phyloP scores from a whole-genome alignment of 1,139 yeast species.

The Magnusiomyces magnusii region DNA sequence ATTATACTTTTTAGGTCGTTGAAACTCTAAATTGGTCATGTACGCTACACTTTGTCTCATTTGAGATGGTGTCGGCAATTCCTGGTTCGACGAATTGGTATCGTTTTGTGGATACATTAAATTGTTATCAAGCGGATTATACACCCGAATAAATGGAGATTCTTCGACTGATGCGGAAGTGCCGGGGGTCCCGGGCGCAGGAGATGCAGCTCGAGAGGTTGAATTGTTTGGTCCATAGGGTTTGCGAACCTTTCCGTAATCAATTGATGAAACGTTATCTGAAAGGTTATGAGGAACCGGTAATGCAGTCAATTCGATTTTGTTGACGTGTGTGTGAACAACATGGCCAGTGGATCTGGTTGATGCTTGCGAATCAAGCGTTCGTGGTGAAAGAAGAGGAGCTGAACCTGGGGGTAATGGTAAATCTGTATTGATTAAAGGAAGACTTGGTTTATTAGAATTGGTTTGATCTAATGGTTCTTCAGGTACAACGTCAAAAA shows the following conservation, averaged over 20 bases:
- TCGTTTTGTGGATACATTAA: constrained; percentile 14
- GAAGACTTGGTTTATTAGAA: neutral
- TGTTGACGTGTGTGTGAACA: neutral
- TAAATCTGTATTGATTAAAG: neutral
- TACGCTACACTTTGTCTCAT: constrained; percentile 28
- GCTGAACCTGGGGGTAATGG: neutral
- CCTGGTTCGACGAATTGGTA: constrained; percentile 16
- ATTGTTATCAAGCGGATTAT: constrained; percentile 20
- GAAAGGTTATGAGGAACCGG: constrained; percentile 32
- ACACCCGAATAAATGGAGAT: constrained; percentile 15
- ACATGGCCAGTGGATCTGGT: constrained; percentile 17
- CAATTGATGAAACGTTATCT: constrained; percentile 26
- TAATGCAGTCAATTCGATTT: constrained; percentile 21
- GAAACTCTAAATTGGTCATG: constrained; percentile 28
- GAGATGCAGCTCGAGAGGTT: constrained; percentile 12
- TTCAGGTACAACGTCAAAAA: neutral
- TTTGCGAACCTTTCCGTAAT: constrained; percentile 29
- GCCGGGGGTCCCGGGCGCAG: constrained; percentile 14
- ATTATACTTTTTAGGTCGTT: constrained; percentile 29
- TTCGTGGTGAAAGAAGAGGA: neutral
- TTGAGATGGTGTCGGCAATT: constrained; percentile 30
- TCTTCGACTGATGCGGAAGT: neutral
- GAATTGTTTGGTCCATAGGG: constrained; percentile 13
- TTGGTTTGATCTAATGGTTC: neutral
- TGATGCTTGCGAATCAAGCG: constrained; percentile 10